A percentile compares a stretch with the other conserved stretches of the same genome.
These are phyloP conservation scores for Heimioporus retisporus DNA, from an alignment of 1,284 basidiomycete genomes.

Conservation along the genomic window DNA sequence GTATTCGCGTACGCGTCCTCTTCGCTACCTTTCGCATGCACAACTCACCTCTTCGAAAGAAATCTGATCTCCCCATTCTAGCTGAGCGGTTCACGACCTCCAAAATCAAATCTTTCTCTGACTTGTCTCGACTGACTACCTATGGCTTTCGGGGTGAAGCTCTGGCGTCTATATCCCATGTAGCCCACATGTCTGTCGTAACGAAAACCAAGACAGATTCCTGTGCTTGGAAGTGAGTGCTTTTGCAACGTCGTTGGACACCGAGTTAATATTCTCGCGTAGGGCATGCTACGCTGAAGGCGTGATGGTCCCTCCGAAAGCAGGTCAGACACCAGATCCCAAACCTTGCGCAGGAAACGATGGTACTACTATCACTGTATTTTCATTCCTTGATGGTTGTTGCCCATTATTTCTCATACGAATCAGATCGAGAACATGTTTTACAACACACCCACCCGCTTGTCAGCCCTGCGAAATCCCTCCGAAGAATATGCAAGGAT, in stretches of 20 bases:
- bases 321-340: slow-evolving; percentile 78
- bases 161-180: slow-evolving; percentile 96
- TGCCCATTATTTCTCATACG: slow-evolving; percentile 5
- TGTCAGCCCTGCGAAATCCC: slow-evolving; percentile 86
- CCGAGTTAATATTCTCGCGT: slow-evolving; percentile 15
- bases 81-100: slow-evolving; percentile 98
- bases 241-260: neutral
- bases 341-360: slow-evolving; percentile 95
- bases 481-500: slow-evolving; percentile 96
- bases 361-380: slow-evolving; percentile 90
- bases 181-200: slow-evolving; percentile 89
- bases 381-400: slow-evolving; percentile 31
- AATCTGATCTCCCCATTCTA: slow-evolving; percentile 88
- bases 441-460: slow-evolving; percentile 93
- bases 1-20: slow-evolving; percentile 75
- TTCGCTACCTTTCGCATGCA: neutral
- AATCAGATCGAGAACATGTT: slow-evolving; percentile 94
- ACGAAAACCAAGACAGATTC: slow-evolving; percentile 88
- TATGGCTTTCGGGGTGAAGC: slow-evolving; percentile 99
- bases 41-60: slow-evolving; percentile 45
- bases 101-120: slow-evolving; percentile 90
- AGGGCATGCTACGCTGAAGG: slow-evolving; percentile 90
- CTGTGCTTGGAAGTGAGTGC: slow-evolving; percentile 91
- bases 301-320: slow-evolving; percentile 71
- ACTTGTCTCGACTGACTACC: slow-evolving; percentile 88